Evolutionary conservation across 2,329 filamentous ascomycete genomes (phyloP).

Genomic region (Colletotrichum caudatum): DNA sequence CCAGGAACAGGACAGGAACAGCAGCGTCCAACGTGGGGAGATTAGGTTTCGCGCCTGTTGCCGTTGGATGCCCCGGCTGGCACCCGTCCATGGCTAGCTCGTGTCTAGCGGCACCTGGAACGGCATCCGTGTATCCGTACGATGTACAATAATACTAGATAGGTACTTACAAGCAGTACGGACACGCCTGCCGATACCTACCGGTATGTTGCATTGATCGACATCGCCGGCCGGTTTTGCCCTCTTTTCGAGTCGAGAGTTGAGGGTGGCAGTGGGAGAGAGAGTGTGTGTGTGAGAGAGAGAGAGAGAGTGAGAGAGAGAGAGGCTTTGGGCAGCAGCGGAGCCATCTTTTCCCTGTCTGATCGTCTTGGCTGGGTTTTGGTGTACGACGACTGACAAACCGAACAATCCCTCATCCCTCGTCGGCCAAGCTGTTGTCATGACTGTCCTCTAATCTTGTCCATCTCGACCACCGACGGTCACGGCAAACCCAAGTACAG

Average conservation of each 20-base stretch:
- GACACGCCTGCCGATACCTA: no score
- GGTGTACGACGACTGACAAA: no score
- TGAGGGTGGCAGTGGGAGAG: no score
- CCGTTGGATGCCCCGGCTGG: slow-evolving; percentile 20
- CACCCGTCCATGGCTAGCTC: slow-evolving; percentile 24
- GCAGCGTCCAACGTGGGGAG: slow-evolving; percentile 9
- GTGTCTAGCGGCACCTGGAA: slow-evolving; percentile 15
- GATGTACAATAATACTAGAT: no score
- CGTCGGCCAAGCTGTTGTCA: neutral
- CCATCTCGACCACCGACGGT: slow-evolving; percentile 12
- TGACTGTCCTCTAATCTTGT: slow-evolving; percentile 4
- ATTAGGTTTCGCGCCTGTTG: slow-evolving; percentile 23
- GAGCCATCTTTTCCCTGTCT: neutral
- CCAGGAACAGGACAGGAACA: slow-evolving; percentile 39
- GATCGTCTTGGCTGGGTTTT: no score
- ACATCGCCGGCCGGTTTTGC: neutral
- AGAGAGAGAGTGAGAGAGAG: no score
- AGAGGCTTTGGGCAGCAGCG: neutral
- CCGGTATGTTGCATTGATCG: neutral
- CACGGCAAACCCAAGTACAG: neutral
- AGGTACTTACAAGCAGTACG: no score
- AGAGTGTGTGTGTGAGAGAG: no score
- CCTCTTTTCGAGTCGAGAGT: neutral
- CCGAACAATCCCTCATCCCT: neutral
- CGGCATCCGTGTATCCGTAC: no score